Base-by-base conservation (phyloP, 306 rosid genomes). In the Leucaena leucocephala region DNA sequence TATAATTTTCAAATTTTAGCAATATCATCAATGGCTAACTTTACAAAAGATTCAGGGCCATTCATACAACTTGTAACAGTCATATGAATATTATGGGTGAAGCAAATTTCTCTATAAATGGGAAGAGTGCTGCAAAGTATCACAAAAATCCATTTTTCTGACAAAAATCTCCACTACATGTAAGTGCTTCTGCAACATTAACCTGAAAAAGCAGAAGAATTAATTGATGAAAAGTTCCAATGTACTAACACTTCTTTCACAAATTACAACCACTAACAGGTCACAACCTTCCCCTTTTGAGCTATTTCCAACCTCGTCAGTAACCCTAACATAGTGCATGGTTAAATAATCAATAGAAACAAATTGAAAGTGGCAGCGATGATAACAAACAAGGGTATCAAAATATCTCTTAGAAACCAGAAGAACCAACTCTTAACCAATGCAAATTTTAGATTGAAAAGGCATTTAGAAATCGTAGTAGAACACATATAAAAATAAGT, bases 51-150 rank as follows among this genome's bases (percentile, higher is more conserved):
- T n/a, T 49, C 76, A 43, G 13, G 49, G 64, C 65, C 19, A 27
- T 21, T 80, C 36, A 58, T 22, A 58, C 61, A 68, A 58, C 71
- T 67, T 67, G 11, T 48, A 59, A 52, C 52, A 48, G 42, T 76
- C 78, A 46, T 12, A 43, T 68, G 27, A 11, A 73, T 36, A 58
- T 15, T 14, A 75, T 48, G 59, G 27, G 14, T 2, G 63, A 21
- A 57, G 63, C 33, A 21, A 57, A 57, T 8, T n/a, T 21, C 34
- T 8, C 35, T 7, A 57, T 21, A 21, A 57, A 57, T 12, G n/a
- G 19, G n/a, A 21, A 21, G 11, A 19, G 63, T 2, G 13, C 63
- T 19, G 34, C 63, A 57, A 19, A 57, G 63, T 8, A 57, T 19
- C 35, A 54, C 11, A 17, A 54, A n/a, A 16, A 2, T 54, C 21